Conservation (phyloP, 1,139 yeast species). For the Meyerozyma smithsonii region DNA sequence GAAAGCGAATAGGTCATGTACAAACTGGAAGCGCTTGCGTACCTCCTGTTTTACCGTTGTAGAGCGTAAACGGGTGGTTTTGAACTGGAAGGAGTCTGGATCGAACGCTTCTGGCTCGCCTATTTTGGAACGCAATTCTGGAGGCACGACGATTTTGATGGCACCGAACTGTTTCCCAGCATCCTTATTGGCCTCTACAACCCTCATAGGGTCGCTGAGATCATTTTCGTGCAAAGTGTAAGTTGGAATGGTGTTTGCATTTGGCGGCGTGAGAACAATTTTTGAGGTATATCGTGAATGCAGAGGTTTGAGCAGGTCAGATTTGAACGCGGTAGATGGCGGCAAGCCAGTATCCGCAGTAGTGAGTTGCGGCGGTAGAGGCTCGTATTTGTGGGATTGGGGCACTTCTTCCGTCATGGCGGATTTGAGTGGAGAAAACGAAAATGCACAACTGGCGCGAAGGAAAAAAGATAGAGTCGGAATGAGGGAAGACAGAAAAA, state of each 20-base stretch:
- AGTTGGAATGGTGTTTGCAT: not conserved
- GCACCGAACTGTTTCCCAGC: slow-evolving; percentile 61
- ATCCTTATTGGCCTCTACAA: slow-evolving; percentile 43
- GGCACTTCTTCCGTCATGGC: not conserved
- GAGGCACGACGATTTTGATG: slow-evolving; percentile 62
- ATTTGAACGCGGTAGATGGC: not conserved
- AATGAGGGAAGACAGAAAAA: not conserved
- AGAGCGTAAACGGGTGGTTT: slow-evolving; percentile 37
- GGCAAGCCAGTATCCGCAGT: not conserved
- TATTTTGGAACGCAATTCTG: slow-evolving; percentile 27
- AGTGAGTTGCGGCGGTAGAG: not conserved
- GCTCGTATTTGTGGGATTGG: not conserved
- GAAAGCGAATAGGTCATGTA: slow-evolving; percentile 24
- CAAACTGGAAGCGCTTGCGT: slow-evolving; percentile 25
- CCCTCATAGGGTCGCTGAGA: slow-evolving; percentile 40
- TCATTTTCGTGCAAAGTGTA: not conserved
- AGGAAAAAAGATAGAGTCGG: too few species aligned
- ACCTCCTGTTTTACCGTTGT: slow-evolving; percentile 29
- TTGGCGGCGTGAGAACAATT: not conserved
- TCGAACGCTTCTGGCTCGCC: slow-evolving; percentile 25
- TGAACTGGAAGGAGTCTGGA: slow-evolving; percentile 51
- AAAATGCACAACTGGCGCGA: too few species aligned
- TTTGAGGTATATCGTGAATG: not conserved
- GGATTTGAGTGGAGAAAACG: too few species aligned
- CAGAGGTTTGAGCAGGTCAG: not conserved